Percentiles rank a stretch among this genome's conserved stretches.
phyloP scores from a whole-genome alignment of 2,329 filamentous ascomycete species.

The Fusarium sterilihyphosum region DNA sequence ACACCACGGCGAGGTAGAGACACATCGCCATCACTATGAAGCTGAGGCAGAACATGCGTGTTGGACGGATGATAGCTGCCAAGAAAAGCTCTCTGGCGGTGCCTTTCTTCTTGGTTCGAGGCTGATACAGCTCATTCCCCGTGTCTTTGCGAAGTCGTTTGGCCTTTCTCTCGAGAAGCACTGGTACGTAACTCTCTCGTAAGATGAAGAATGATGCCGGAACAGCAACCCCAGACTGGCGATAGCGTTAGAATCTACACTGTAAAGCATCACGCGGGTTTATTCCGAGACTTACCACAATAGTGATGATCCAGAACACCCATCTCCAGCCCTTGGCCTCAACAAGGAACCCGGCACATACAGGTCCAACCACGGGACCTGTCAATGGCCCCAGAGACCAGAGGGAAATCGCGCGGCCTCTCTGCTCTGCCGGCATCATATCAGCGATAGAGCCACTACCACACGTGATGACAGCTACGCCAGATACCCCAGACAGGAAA shows the following conservation, averaged over 20 bases:
- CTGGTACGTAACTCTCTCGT: constrained; percentile 51
- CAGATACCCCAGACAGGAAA: constrained; percentile 62
- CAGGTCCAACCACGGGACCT: constrained; percentile 51
- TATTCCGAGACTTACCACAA: constrained; percentile 48
- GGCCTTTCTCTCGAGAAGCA: constrained; percentile 50
- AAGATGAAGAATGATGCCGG: constrained; percentile 46
- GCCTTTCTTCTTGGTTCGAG: constrained; percentile 51
- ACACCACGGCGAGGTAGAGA: constrained; percentile 61
- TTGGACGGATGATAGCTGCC: constrained; percentile 53
- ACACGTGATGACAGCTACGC: constrained; percentile 63
- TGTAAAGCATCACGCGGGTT: not conserved
- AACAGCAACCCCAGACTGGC: constrained; percentile 32
- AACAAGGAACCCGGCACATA: constrained; percentile 69
- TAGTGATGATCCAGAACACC: constrained; percentile 71
- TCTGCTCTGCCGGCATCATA: constrained; percentile 46
- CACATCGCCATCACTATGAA: constrained; percentile 58
- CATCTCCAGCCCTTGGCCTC: constrained; percentile 69
- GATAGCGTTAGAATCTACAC: too few species aligned
- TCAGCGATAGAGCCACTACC: constrained; percentile 61
- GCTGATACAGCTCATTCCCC: constrained; percentile 52
- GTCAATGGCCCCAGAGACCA: constrained; percentile 64
- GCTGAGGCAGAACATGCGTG: constrained; percentile 62
- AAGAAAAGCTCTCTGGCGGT: constrained; percentile 49
- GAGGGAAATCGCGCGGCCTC: constrained; percentile 59
- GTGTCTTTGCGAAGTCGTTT: constrained; percentile 50